A percentile compares a stretch with the other conserved stretches of the same genome.
Conservation (phyloP, 2,329 filamentous ascomycete genomes). For the Exophiala dermatitidis region DNA sequence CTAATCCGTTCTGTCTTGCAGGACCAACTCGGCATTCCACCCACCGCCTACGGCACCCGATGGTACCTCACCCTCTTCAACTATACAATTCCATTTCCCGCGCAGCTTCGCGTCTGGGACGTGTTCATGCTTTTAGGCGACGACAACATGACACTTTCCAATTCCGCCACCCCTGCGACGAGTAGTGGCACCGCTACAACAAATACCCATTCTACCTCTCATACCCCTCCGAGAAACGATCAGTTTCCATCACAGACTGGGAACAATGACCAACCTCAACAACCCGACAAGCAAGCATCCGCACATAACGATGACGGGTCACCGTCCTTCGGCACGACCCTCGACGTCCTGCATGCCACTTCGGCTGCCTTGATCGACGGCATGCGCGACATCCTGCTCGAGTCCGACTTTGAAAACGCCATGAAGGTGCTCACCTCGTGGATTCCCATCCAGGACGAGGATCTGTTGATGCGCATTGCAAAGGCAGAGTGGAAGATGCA, state of each 20-base stretch:
- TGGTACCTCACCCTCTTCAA: slow-evolving; percentile 99
- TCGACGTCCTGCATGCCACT: slow-evolving; percentile 85
- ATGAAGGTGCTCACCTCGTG: slow-evolving; percentile 96
- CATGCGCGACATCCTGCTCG: slow-evolving; percentile 76
- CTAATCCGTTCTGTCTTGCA: slow-evolving; percentile 30
- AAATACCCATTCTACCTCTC: background rate
- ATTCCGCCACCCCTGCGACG: background rate
- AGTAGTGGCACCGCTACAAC: no score
- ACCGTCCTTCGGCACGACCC: slow-evolving; percentile 50
- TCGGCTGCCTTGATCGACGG: slow-evolving; percentile 86
- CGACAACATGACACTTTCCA: slow-evolving; percentile 29
- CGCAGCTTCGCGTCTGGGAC: slow-evolving; percentile 94
- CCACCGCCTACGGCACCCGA: slow-evolving; percentile 87
- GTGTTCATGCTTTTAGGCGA: slow-evolving; percentile 93
- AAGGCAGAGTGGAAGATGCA: slow-evolving; percentile 76
- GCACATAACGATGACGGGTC: no score
- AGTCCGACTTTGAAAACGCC: slow-evolving; percentile 91
- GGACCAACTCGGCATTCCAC: slow-evolving; percentile 70
- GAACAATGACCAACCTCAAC: background rate
- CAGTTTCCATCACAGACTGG: slow-evolving; percentile 5
- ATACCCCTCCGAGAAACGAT: slow-evolving; percentile 23
- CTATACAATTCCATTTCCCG: slow-evolving; percentile 86
- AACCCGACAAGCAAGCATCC: background rate
- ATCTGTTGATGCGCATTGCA: slow-evolving; percentile 83
- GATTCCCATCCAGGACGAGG: slow-evolving; percentile 89